phyloP scores from a whole-genome alignment of 129 eudicot genomes.

The Helichrysum umbraculigerum region DNA sequence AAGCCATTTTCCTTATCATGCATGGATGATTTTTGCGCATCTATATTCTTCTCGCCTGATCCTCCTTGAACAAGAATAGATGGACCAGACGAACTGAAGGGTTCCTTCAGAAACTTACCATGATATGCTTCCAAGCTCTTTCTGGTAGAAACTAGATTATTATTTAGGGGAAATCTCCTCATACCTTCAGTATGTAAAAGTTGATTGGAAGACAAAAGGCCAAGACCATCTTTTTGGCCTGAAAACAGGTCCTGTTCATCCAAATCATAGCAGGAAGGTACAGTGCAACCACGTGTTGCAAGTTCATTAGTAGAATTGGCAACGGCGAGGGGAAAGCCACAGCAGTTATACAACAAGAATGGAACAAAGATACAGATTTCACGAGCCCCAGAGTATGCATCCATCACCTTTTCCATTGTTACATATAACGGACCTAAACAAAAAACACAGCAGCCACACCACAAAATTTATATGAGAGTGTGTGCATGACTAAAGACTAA shows the following conservation, averaged over 20 bases:
- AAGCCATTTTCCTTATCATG: constrained; percentile 15
- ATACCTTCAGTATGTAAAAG: constrained; percentile 27
- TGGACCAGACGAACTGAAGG: constrained; percentile 29
- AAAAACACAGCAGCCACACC: constrained; percentile 10
- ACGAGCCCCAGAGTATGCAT: constrained; percentile 88
- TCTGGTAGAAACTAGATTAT: constrained; percentile 45
- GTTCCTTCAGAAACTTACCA: constrained; percentile 25
- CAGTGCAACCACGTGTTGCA: constrained; percentile 46
- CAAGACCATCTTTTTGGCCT: constrained; percentile 67
- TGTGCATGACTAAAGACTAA: background rate
- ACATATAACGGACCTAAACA: constrained; percentile 69
- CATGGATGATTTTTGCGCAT: constrained; percentile 20
- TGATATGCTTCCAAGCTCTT: constrained; percentile 33
- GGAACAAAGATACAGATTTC: constrained; percentile 87
- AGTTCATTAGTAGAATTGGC: constrained; percentile 55
- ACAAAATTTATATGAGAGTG: constrained; percentile 26
- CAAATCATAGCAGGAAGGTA: constrained; percentile 81
- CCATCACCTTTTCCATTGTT: constrained; percentile 88
- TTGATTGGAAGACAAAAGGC: constrained; percentile 55
- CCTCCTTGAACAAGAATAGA: constrained; percentile 2
- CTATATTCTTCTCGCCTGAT: constrained; percentile 22
- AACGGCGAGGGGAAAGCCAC: constrained; percentile 69
- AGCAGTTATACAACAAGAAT: constrained; percentile 74
- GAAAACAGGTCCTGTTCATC: constrained; percentile 45
- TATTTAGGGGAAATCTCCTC: constrained; percentile 30